Base-by-base conservation (phyloP, 805 yeast species). In the Candida pseudoglaebosa region DNA sequence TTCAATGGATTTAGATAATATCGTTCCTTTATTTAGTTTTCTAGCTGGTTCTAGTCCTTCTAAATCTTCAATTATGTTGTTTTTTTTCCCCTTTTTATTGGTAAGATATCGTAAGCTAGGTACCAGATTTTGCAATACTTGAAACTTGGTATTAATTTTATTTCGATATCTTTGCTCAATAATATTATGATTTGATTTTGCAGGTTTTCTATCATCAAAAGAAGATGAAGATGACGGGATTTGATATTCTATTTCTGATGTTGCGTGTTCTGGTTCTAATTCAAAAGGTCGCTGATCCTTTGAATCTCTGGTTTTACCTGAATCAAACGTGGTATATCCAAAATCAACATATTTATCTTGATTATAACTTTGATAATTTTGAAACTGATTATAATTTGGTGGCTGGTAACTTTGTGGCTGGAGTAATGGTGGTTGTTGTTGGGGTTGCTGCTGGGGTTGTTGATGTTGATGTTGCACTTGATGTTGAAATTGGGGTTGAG, bases 21-120 rank as follows among this genome's bases (percentile, higher is more conserved):
- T 83, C 20, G 82, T 82, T 10, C 91, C 93, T 59, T 85, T 85
- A 57, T 84, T 84, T 39, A 86, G 65, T 54, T 84, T 84, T 24
- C 76, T 61, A 7, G 90, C 89, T 0, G 93, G 93, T 16, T 81
- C 71, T 24, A 84, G 67, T 2, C 93, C 95, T 46, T 84, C 93
- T 17, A 84, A 62, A 39, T 78, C 81, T 20, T 41, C 48, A 7
- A 22, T n/a, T 12, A 21, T 8, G 14, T 44, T 39, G 8, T 36
- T 36, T 19, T 31, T 40, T 34, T 44, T 42, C 32, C 46, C 37
- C 40, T 49, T 56, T 26, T 50, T 49, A n/a, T 52, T 53, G 4
- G 63, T 57, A 12, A 51, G 55, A 10, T 56, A 56, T 28, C 67
- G 49, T 20, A 67, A 56, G 7, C 68, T 63, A 13, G 73, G 73